These are phyloP conservation scores for Stygiomarasmius scandens DNA, from an alignment of 1,284 basidiomycete genomes.

Conservation along the genomic window DNA sequence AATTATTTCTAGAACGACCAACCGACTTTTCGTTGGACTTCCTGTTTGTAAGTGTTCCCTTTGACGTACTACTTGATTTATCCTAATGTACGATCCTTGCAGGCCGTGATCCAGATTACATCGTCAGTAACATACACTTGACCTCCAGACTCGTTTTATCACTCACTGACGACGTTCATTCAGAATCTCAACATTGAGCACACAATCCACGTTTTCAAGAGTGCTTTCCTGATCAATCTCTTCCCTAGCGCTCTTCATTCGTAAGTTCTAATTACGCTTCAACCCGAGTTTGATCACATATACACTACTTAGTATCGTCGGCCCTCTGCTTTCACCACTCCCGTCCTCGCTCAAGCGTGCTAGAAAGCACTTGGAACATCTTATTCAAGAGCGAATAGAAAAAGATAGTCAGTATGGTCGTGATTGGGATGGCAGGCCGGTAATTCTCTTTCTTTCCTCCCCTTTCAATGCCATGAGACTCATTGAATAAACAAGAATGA, in stretches of 20 bases:
- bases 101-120: conserved; percentile 3
- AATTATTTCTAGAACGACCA: conserved; percentile 28
- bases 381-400: conserved; percentile 4
- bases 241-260: conserved; percentile 6
- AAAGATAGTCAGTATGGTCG: conserved; percentile 2
- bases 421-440: conserved; percentile 13
- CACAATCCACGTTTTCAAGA: conserved; percentile 3
- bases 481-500: conserved; percentile 5
- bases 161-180: no score
- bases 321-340: no score
- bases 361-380: not conserved
- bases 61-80: no score
- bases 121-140: no score
- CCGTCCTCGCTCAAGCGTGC: no score
- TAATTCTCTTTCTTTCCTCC: not conserved
- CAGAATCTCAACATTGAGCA: conserved; percentile 9
- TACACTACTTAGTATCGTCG: no score
- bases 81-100: no score
- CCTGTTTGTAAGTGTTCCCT: conserved; percentile 25
- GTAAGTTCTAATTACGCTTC: not conserved
- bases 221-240: not conserved
- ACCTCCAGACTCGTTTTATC: not conserved
- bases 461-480: no score
- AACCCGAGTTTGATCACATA: no score
- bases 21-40: conserved; percentile 33